Evolutionary conservation across 1,284 basidiomycete genomes (phyloP).

Genomic region (Mycosarcoma maydis): DNA sequence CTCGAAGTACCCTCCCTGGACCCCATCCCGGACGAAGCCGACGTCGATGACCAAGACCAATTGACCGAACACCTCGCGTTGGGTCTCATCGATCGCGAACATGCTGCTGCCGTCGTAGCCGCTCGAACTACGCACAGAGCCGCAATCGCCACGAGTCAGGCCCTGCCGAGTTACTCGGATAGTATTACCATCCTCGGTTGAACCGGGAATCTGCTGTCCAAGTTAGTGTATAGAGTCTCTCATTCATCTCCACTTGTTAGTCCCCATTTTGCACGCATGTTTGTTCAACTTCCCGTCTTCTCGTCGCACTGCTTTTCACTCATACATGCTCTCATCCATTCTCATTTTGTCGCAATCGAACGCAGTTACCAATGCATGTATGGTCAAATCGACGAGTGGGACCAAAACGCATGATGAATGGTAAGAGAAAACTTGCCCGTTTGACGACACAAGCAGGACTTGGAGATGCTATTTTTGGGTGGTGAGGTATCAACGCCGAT

Average conservation of each 20-base stretch:
- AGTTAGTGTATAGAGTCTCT: neutral
- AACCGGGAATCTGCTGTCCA: neutral
- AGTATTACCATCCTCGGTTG: constrained; percentile 45
- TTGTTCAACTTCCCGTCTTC: too few species aligned
- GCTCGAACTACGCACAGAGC: constrained; percentile 21
- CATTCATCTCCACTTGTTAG: too few species aligned
- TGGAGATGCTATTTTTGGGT: constrained; percentile 2
- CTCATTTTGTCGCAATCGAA: too few species aligned
- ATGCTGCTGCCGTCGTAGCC: constrained; percentile 28
- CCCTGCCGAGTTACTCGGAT: constrained; percentile 40
- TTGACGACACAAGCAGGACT: neutral
- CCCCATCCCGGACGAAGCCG: constrained; percentile 42
- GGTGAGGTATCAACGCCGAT: too few species aligned
- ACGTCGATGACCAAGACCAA: constrained; percentile 39
- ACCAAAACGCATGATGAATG: too few species aligned
- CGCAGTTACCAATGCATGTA: too few species aligned
- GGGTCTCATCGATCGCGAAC: constrained; percentile 40
- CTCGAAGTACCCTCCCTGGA: constrained; percentile 45
- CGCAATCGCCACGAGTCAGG: constrained; percentile 17
- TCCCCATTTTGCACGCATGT: too few species aligned
- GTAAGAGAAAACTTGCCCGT: neutral
- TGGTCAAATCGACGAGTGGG: too few species aligned
- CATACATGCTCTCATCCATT: too few species aligned
- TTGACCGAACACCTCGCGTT: constrained; percentile 45
- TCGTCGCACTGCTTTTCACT: too few species aligned